Conservation (phyloP, 805 yeast genomes). For the Scheffersomyces lignosus region DNA sequence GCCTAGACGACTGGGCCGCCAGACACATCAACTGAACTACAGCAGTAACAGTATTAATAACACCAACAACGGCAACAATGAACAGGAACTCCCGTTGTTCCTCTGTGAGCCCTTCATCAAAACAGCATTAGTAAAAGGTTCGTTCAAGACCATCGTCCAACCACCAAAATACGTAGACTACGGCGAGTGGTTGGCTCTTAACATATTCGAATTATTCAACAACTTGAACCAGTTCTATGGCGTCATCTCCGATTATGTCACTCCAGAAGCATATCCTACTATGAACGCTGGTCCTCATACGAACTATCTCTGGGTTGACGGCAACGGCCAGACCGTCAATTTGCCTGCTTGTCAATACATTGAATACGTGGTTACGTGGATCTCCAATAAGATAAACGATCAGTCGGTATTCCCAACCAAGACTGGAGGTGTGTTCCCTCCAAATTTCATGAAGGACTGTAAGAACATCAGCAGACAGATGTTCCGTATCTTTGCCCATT, state of each 20-base stretch:
- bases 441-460: conserved; percentile 75
- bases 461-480: conserved; percentile 87
- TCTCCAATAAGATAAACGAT: conserved; percentile 82
- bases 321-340: conserved; percentile 71
- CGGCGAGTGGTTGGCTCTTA: conserved; percentile 95
- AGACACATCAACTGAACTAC: too few species aligned
- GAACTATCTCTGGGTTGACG: conserved; percentile 89
- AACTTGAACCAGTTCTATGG: conserved; percentile 87
- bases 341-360: conserved; percentile 93
- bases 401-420: conserved; percentile 90
- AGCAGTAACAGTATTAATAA: background rate
- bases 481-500: conserved; percentile 94
- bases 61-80: background rate
- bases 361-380: conserved; percentile 90
- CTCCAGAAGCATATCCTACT: conserved; percentile 84
- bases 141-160: conserved; percentile 93
- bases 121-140: conserved; percentile 93
- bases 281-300: conserved; percentile 96
- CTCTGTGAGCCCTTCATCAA: conserved; percentile 90
- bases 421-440: conserved; percentile 86
- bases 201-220: conserved; percentile 84
- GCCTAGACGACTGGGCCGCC: conserved; percentile 10
- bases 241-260: conserved; percentile 85
- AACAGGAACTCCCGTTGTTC: conserved; percentile 54
- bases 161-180: conserved; percentile 92